These are phyloP conservation scores for Colletotrichum orbiculare DNA, from an alignment of 2,329 filamentous ascomycete genomes.

Conservation along the genomic window DNA sequence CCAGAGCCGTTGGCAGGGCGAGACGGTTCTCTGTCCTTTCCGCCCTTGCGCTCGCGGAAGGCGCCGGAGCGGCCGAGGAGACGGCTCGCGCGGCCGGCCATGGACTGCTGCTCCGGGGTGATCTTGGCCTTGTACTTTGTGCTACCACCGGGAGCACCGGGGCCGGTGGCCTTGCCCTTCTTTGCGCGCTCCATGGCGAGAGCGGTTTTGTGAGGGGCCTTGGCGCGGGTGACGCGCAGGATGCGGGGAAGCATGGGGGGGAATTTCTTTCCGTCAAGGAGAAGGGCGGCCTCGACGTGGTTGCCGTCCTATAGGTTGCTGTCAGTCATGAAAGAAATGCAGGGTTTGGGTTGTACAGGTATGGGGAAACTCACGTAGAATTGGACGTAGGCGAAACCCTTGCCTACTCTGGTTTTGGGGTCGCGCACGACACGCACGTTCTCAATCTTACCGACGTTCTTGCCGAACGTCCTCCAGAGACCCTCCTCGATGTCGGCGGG, in stretches of 20 bases:
- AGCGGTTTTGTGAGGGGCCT: conserved; percentile 73
- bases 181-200: conserved; percentile 63
- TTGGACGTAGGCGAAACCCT: conserved; percentile 97
- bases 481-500: conserved; percentile 93
- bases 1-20: conserved; percentile 37
- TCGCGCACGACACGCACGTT: conserved; percentile 94
- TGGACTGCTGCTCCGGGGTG: conserved; percentile 75
- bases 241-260: conserved; percentile 92
- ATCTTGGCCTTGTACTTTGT: conserved; percentile 76
- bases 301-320: conserved; percentile 73
- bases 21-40: conserved; percentile 38
- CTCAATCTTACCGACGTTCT: conserved; percentile 83
- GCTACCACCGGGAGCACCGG: conserved; percentile 43
- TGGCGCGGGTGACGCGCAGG: conserved; percentile 87
- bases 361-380: conserved; percentile 71
- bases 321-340: conserved; percentile 1
- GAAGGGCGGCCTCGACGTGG: conserved; percentile 88
- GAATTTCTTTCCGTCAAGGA: conserved; percentile 91
- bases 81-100: conserved; percentile 78
- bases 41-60: conserved; percentile 49
- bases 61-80: conserved; percentile 78
- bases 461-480: conserved; percentile 83
- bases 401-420: conserved; percentile 89
- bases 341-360: conserved; percentile 1
- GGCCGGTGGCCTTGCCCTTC: conserved; percentile 42